A percentile compares a stretch with the other conserved stretches of the same genome.
Conservation (phyloP, 495 filamentous ascomycete species). For the Pseudomonodictys pantanalensis region DNA sequence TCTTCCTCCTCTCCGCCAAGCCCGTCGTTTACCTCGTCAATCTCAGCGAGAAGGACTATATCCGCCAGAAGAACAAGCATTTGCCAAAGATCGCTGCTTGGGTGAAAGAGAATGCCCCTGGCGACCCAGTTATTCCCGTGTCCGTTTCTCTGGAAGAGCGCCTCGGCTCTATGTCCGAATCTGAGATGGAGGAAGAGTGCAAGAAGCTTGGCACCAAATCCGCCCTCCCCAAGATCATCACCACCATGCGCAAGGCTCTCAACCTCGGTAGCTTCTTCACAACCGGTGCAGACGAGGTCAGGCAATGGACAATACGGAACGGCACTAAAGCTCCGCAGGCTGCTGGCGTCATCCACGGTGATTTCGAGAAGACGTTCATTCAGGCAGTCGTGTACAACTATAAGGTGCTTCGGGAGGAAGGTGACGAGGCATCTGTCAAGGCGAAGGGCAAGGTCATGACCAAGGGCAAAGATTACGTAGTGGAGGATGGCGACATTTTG, state of each 20-base stretch:
- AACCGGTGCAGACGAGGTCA: conserved; percentile 90
- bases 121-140: conserved; percentile 88
- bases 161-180: conserved; percentile 73
- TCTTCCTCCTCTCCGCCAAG: conserved; percentile 94
- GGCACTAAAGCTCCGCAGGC: conserved; percentile 96
- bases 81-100: conserved; percentile 87
- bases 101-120: conserved; percentile 84
- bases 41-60: conserved; percentile 93
- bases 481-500: conserved; percentile 57
- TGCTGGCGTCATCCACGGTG: conserved; percentile 95
- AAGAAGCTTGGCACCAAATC: conserved; percentile 85
- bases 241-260: conserved; percentile 89
- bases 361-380: conserved; percentile 99
- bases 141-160: conserved; percentile 92
- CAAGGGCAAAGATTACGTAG: conserved; percentile 97
- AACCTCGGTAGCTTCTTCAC: conserved; percentile 96
- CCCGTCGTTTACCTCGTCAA: conserved; percentile 97
- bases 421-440: conserved; percentile 84
- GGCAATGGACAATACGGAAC: conserved; percentile 97
- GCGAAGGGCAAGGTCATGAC: conserved; percentile 95
- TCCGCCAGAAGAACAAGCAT: conserved; percentile 99
- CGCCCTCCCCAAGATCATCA: conserved; percentile 85
- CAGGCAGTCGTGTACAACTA: conserved; percentile 93
- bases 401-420: conserved; percentile 70
- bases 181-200: conserved; percentile 80